Conservation (phyloP, 371 early-diverging fungal species). For the Mortierella sp. region DNA sequence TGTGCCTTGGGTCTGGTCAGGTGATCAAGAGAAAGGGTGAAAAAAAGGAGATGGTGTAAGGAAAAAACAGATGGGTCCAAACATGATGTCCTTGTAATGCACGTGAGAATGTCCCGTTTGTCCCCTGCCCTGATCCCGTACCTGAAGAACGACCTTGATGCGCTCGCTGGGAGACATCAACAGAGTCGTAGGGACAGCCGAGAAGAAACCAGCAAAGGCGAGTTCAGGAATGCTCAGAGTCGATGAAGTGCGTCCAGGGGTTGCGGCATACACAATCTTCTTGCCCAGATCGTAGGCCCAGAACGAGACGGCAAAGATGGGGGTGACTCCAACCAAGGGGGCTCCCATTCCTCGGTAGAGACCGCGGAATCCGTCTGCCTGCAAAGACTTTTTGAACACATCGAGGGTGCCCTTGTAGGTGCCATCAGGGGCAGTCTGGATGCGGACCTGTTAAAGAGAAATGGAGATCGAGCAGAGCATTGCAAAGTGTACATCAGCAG, state of each 20-base stretch:
- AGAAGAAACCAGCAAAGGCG: conserved; percentile 95
- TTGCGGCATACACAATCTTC: conserved; percentile 67
- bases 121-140: conserved; percentile 50
- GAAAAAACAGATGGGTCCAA: neutral
- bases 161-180: conserved; percentile 96
- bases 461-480: neutral
- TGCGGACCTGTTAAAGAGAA: conserved; percentile 69
- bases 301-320: conserved; percentile 95
- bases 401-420: conserved; percentile 89
- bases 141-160: conserved; percentile 95
- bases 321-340: conserved; percentile 92
- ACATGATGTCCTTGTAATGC: neutral
- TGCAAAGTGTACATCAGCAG: too few relatives aligned
- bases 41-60: neutral
- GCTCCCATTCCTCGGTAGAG: conserved; percentile 96
- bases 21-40: neutral
- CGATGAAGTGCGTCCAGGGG: conserved; percentile 66
- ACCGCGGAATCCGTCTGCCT: conserved; percentile 89
- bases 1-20: conserved; percentile 47
- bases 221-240: conserved; percentile 81
- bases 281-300: conserved; percentile 83
- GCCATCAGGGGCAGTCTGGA: conserved; percentile 88
- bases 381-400: conserved; percentile 89
- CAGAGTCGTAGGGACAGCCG: conserved; percentile 94
- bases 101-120: conserved; percentile 14